A percentile compares a stretch with the other conserved stretches of the same genome.
Evolutionary conservation across 768 basidiomycete genomes (phyloP).

Genomic region (Roridomyces roridus): DNA sequence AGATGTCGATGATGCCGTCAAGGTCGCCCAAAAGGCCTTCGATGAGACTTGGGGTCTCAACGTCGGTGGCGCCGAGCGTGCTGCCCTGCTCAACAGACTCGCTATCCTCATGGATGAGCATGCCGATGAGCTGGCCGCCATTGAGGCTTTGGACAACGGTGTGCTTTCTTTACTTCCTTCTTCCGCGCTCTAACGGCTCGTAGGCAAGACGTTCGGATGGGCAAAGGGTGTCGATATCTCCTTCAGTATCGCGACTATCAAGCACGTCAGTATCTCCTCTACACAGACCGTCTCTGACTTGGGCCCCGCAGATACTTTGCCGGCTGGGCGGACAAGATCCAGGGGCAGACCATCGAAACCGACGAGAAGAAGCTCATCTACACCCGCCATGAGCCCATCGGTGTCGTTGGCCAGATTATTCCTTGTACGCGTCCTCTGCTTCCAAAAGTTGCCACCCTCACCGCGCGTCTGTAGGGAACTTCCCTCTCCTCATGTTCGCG

Average conservation of each 20-base stretch:
- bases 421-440: slow-evolving; percentile 54
- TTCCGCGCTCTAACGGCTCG: background rate
- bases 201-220: slow-evolving; percentile 59
- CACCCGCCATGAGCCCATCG: slow-evolving; percentile 71
- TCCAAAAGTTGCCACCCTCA: too few relatives aligned
- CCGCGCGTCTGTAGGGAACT: slow-evolving; percentile 15
- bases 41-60: slow-evolving; percentile 69
- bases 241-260: slow-evolving; percentile 54
- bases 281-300: background rate
- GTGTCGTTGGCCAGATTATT: slow-evolving; percentile 61
- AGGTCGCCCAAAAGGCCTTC: slow-evolving; percentile 62
- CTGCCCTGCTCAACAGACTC: slow-evolving; percentile 59
- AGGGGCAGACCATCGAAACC: slow-evolving; percentile 79
- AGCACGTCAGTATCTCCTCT: slow-evolving; percentile 10
- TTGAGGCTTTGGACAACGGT: slow-evolving; percentile 74
- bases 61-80: slow-evolving; percentile 49
- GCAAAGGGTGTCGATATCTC: slow-evolving; percentile 54
- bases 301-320: slow-evolving; percentile 66
- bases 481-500: slow-evolving; percentile 50
- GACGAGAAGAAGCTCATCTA: slow-evolving; percentile 64
- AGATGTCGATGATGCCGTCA: slow-evolving; percentile 74
- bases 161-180: background rate
- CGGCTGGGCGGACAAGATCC: slow-evolving; percentile 89
- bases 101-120: slow-evolving; percentile 62
- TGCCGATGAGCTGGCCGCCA: slow-evolving; percentile 62